Conservation (phyloP, 495 filamentous ascomycete species). For the Talaromyces wortmannii region DNA sequence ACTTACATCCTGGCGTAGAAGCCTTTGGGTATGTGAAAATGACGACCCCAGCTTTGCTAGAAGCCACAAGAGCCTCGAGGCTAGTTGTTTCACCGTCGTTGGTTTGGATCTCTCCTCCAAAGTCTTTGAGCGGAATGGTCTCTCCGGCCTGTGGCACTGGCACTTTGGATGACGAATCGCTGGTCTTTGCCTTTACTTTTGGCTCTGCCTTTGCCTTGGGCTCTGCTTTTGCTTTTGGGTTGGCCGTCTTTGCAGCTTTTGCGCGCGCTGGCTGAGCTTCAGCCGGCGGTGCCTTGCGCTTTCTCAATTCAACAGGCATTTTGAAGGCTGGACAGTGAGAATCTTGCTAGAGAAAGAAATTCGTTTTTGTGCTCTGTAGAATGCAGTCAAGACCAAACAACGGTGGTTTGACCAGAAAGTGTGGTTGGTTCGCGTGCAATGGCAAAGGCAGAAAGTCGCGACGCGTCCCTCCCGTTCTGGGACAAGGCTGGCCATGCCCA, state of each 20-base stretch:
- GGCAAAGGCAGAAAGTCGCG: no score
- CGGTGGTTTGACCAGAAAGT: no score
- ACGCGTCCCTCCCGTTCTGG: no score
- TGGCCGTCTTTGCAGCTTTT: constrained; percentile 34
- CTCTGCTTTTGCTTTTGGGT: constrained; percentile 31
- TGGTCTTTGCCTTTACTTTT: constrained; percentile 16
- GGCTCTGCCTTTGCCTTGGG: background rate
- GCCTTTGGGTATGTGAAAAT: constrained; percentile 96
- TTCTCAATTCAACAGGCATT: constrained; percentile 61
- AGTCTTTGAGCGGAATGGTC: constrained; percentile 57
- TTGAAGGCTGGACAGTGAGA: background rate
- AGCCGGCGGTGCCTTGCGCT: constrained; percentile 56
- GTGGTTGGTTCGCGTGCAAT: no score
- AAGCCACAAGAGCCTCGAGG: constrained; percentile 68
- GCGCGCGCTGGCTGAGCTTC: constrained; percentile 41
- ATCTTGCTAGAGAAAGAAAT: background rate
- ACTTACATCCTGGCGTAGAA: constrained; percentile 91
- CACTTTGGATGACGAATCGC: constrained; percentile 12
- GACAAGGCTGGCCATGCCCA: no score
- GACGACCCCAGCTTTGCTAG: constrained; percentile 79
- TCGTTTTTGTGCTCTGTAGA: no score
- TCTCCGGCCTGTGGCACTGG: constrained; percentile 36
- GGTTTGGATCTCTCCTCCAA: constrained; percentile 79
- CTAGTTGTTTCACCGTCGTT: constrained; percentile 75
- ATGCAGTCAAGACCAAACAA: no score